Evolutionary conservation across 148 eudicot species (phyloP).

Genomic region (Cornus controversa): DNA sequence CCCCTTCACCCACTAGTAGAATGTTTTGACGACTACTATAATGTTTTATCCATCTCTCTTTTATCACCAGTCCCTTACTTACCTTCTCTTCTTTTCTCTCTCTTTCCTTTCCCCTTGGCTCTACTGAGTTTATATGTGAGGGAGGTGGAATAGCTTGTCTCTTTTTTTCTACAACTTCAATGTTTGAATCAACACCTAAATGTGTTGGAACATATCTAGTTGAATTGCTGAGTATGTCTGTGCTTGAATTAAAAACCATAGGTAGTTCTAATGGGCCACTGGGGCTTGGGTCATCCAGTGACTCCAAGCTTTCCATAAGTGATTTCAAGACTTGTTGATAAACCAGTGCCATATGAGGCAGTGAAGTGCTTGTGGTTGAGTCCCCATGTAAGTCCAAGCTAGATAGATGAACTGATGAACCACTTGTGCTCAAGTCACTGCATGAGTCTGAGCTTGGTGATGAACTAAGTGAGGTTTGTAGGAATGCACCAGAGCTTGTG

Average conservation of each 20-base stretch:
- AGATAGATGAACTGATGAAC: not conserved
- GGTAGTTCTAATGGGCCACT: not conserved
- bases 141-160: not conserved
- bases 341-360: not conserved
- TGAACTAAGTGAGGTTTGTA: not conserved
- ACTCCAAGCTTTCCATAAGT: not conserved
- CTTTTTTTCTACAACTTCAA: not conserved
- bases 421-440: not conserved
- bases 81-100: not conserved
- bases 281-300: not conserved
- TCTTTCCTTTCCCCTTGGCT: not conserved
- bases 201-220: too few species aligned
- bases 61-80: not conserved
- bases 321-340: not conserved
- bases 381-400: not conserved
- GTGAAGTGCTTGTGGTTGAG: too few species aligned
- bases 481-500: not conserved
- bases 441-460: not conserved
- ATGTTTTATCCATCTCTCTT: conserved; percentile 12
- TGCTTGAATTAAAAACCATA: not conserved
- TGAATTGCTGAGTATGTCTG: not conserved
- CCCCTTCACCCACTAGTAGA: conserved; percentile 22
- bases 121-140: not conserved
- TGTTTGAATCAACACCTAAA: not conserved
- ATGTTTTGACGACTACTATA: conserved; percentile 12